Evolutionary conservation across 495 filamentous ascomycete genomes (phyloP), one percentile per base, ranked within the genome.

Genomic region (Penicillium cataractarum): DNA sequence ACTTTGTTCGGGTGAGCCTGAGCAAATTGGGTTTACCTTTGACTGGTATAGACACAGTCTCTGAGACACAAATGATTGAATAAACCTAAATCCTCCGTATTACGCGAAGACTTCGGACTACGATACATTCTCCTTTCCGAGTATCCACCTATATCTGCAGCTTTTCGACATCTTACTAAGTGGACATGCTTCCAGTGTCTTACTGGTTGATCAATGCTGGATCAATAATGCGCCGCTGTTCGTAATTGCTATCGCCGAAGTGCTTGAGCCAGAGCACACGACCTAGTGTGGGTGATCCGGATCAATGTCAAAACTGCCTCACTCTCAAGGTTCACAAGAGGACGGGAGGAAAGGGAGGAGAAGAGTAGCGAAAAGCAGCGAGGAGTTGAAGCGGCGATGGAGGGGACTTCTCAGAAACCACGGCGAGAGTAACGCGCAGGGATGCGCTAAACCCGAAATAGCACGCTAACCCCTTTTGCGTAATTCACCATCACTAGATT

Each of bases 1-100:
- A 32, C 73, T 77, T 65, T 71, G 33, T 55, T 71, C 64, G 1
- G 63, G 63, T 17, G 67, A 76, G n/a, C 75, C 71, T 37, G 66
- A 69, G 65, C 19, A 71, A 26, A 44, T 72, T 64, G 73, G 70
- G 49, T 73, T 74, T 49, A 61, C 62, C 57, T 62, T 64, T 0
- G 60, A 65, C 22, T 75, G 64, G 70, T 71, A 75, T 63, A 68
- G 68, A 39, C 54, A 62, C 39, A 19, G 39, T 19, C 39, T 42
- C n/a, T 31, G 29, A 31, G n/a, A n/a, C n/a, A n/a, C n/a, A n/a
- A n/a, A n/a, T n/a, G n/a, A n/a, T n/a, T n/a, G n/a, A n/a, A n/a
- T n/a, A n/a, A n/a, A n/a, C n/a, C 35, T 37, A 17, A 37, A 15
- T 37, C 35, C 35, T 37, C 35, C 35, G 35, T 37, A 37, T 37